Conservation (phyloP, 306 rosid genomes). For the Vigna reflexopilosa region DNA sequence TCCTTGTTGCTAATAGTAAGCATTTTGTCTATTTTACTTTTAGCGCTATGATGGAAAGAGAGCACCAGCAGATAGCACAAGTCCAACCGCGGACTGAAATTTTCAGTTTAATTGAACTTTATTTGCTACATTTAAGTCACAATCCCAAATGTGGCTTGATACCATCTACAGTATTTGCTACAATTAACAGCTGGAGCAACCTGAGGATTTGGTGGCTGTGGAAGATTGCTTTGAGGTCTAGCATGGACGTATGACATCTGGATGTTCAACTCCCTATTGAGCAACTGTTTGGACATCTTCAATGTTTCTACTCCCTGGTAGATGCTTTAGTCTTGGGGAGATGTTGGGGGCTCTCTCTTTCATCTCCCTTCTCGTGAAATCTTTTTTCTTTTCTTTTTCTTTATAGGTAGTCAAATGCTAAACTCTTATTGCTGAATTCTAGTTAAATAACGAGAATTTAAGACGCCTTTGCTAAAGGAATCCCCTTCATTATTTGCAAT, state of each 20-base stretch:
- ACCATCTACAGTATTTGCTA: slow-evolving; percentile 48
- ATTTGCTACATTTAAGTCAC: slow-evolving; percentile 42
- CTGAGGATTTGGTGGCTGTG: slow-evolving; percentile 45
- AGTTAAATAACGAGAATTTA: slow-evolving; percentile 48
- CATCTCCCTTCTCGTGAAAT: slow-evolving; percentile 41
- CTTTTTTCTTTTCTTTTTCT: slow-evolving; percentile 37
- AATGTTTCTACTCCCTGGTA: slow-evolving; percentile 42
- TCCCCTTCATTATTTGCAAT: slow-evolving; percentile 43
- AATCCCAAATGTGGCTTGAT: slow-evolving; percentile 44
- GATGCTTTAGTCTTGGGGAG: slow-evolving; percentile 55
- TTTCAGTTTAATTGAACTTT: slow-evolving; percentile 48
- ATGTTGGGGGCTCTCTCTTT: slow-evolving; percentile 44
- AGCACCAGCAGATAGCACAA: slow-evolving; percentile 56
- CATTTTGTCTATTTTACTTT: slow-evolving; percentile 38
- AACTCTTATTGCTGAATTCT: slow-evolving; percentile 49
- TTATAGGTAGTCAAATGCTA: slow-evolving; percentile 49
- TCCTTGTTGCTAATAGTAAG: slow-evolving; percentile 34
- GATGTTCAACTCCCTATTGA: slow-evolving; percentile 41
- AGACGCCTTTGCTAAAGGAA: slow-evolving; percentile 42
- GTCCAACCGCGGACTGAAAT: slow-evolving; percentile 58
- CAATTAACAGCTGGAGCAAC: slow-evolving; percentile 44
- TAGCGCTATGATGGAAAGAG: slow-evolving; percentile 84
- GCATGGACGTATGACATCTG: slow-evolving; percentile 35
- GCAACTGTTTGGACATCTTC: slow-evolving; percentile 50
- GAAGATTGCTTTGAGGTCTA: slow-evolving; percentile 47